Percentiles rank a stretch among this genome's conserved stretches.
phyloP scores from a whole-genome alignment of 176 grass and related monocot species.

The Paspalum vaginatum region DNA sequence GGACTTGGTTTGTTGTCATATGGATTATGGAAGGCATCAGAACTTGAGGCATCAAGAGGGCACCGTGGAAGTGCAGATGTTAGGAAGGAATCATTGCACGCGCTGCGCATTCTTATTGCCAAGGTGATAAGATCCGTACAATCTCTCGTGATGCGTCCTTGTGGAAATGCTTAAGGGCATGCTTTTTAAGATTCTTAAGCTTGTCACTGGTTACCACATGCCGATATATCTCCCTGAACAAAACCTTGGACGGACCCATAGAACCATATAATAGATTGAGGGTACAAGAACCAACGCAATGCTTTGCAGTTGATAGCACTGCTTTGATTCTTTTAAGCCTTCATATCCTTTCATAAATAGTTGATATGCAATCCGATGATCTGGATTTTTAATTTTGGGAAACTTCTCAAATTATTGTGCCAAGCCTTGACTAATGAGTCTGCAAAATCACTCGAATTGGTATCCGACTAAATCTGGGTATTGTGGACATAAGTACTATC shows the following conservation, averaged over 20 bases:
- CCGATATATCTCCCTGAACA: background rate
- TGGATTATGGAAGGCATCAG: constrained; percentile 67
- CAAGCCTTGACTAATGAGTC: background rate
- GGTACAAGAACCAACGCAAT: background rate
- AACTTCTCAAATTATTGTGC: background rate
- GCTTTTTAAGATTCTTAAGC: constrained; percentile 2
- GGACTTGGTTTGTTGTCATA: constrained; percentile 44
- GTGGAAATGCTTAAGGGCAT: constrained; percentile 25
- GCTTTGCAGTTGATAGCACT: background rate
- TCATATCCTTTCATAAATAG: background rate
- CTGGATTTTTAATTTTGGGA: background rate
- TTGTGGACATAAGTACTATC: background rate
- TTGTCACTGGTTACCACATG: background rate
- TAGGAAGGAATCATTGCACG: constrained; percentile 79
- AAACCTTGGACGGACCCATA: background rate
- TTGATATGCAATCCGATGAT: background rate
- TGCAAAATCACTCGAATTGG: background rate
- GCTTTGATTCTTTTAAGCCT: background rate
- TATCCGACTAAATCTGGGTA: background rate
- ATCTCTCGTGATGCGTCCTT: background rate
- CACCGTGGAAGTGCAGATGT: constrained; percentile 79
- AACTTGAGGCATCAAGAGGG: constrained; percentile 81
- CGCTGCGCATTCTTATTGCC: constrained; percentile 76
- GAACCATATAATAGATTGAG: constrained; percentile 29
- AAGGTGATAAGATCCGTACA: constrained; percentile 63